Percentiles rank a stretch among this genome's conserved stretches.
Evolutionary conservation across 1,284 basidiomycete species (phyloP).

Genomic region (Bjerkandera adusta): DNA sequence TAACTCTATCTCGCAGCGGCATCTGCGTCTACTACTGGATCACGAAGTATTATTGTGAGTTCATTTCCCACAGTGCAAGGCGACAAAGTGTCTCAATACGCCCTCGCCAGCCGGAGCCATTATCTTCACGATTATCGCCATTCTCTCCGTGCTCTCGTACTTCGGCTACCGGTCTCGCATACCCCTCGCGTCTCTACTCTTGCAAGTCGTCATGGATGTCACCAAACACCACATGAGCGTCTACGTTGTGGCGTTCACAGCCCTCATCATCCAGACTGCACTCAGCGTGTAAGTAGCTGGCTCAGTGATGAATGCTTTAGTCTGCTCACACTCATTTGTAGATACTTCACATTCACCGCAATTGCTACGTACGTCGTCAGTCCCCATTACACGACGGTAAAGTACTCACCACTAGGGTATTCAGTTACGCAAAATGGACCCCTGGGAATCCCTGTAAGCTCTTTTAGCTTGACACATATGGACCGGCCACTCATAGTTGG

Average conservation of each 20-base stretch:
- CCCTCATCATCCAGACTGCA: slow-evolving; percentile 69
- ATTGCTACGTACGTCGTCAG: slow-evolving; percentile 61
- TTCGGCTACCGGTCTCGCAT: slow-evolving; percentile 72
- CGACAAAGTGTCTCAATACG: slow-evolving; percentile 2
- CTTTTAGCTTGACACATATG: neutral
- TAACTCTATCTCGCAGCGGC: slow-evolving; percentile 37
- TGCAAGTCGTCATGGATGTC: slow-evolving; percentile 83
- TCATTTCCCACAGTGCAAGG: slow-evolving; percentile 21
- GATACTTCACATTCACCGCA: slow-evolving; percentile 69
- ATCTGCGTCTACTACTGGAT: slow-evolving; percentile 78
- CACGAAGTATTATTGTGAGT: slow-evolving; percentile 71
- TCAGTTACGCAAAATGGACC: slow-evolving; percentile 74
- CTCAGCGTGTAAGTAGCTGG: slow-evolving; percentile 57
- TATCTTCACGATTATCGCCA: slow-evolving; percentile 71
- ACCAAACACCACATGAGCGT: slow-evolving; percentile 82
- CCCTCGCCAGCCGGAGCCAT: slow-evolving; percentile 61
- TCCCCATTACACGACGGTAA: neutral
- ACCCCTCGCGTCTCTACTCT: slow-evolving; percentile 73
- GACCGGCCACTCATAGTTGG: neutral
- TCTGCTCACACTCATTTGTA: slow-evolving; percentile 27
- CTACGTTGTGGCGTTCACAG: slow-evolving; percentile 74
- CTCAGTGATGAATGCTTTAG: neutral
- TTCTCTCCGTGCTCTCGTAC: slow-evolving; percentile 63
- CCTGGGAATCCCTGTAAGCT: slow-evolving; percentile 65
- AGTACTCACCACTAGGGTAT: slow-evolving; percentile 6